Percentiles rank a stretch among this genome's conserved stretches.
Evolutionary conservation across 2,329 filamentous ascomycete genomes (phyloP).

Genomic region (Ceratocystis huliohia): DNA sequence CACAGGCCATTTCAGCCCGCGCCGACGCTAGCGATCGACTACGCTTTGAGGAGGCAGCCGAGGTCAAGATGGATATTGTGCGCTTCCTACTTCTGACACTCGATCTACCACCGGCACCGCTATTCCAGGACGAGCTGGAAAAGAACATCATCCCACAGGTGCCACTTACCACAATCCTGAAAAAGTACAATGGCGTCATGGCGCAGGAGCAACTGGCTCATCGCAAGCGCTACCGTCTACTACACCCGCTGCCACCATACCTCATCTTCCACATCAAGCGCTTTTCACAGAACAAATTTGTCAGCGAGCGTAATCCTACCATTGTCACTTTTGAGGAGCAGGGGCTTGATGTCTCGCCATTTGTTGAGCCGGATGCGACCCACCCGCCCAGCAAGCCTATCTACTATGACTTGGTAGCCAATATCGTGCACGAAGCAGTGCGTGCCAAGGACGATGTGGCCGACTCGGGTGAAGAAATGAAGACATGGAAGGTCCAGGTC

Average conservation of each 20-base stretch:
- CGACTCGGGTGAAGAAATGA: constrained; percentile 72
- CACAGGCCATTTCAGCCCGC: constrained; percentile 82
- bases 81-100: constrained; percentile 88
- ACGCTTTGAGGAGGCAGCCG: constrained; percentile 81
- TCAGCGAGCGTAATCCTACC: constrained; percentile 88
- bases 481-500: constrained; percentile 90
- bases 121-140: constrained; percentile 91
- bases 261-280: constrained; percentile 93
- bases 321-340: constrained; percentile 91
- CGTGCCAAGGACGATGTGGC: constrained; percentile 71
- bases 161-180: constrained; percentile 67
- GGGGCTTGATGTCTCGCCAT: constrained; percentile 73
- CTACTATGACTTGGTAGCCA: constrained; percentile 89
- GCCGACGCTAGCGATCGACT: constrained; percentile 77
- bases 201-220: constrained; percentile 83
- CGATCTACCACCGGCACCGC: constrained; percentile 77
- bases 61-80: constrained; percentile 61
- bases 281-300: constrained; percentile 93
- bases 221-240: constrained; percentile 74
- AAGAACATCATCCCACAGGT: constrained; percentile 94
- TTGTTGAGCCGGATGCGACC: constrained; percentile 73
- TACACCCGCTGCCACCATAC: constrained; percentile 83
- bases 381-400: constrained; percentile 66
- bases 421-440: constrained; percentile 79
- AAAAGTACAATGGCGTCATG: constrained; percentile 82